phyloP scores from a whole-genome alignment of 2,329 filamentous ascomycete genomes.

The Kalmusia sp. region DNA sequence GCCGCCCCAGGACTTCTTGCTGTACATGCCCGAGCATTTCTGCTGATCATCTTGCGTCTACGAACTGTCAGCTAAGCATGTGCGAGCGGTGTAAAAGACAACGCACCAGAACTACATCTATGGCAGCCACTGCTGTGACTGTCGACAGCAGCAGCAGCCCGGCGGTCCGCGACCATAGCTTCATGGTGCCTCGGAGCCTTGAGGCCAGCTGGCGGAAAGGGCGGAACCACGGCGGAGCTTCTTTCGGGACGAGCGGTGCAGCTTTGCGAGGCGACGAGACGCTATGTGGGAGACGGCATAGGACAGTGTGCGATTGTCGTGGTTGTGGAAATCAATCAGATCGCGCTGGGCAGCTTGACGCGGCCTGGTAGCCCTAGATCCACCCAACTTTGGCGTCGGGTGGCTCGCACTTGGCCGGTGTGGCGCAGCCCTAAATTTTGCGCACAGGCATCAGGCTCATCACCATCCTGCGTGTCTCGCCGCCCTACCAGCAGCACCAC shows the following conservation, averaged over 20 bases:
- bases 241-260: not conserved
- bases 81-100: conserved; percentile 3
- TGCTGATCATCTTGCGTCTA: conserved; percentile 83
- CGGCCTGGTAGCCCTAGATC: conserved; percentile 17
- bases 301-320: conserved; percentile 1
- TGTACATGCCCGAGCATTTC: conserved; percentile 94
- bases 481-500: conserved; percentile 3
- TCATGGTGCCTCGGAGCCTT: conserved; percentile 40
- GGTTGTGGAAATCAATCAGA: not conserved
- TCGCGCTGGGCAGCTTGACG: conserved; percentile 11
- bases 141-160: conserved; percentile 42
- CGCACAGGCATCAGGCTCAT: conserved; percentile 1
- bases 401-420: conserved; percentile 6
- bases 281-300: not conserved
- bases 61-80: conserved; percentile 6
- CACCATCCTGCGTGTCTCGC: not conserved
- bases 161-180: conserved; percentile 38
- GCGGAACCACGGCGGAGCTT: conserved; percentile 8
- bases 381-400: conserved; percentile 7
- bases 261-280: conserved; percentile 4
- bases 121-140: conserved; percentile 41
- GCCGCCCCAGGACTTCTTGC: conserved; percentile 85
- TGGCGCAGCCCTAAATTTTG: conserved; percentile 17
- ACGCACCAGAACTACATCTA: conserved; percentile 45
- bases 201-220: conserved; percentile 39